A percentile compares a stretch with the other conserved stretches of the same genome.
These are phyloP conservation scores for Hydnomerulius pinastri DNA, from an alignment of 768 basidiomycete species.

Conservation along the genomic window DNA sequence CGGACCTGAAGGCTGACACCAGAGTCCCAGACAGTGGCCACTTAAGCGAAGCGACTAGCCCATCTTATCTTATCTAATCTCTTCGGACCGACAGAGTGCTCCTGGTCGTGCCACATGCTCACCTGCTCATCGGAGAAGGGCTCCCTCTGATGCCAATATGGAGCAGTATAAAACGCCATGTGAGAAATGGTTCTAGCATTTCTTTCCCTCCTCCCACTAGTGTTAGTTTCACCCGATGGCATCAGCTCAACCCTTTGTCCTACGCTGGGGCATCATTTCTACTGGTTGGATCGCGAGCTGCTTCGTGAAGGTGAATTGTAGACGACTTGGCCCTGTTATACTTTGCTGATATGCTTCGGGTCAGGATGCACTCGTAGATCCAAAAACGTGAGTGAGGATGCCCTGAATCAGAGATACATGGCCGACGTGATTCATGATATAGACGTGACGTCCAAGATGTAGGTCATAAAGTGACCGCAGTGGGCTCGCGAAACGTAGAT, in stretches of 20 bases:
- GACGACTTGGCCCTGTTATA: background rate
- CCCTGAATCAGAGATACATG: background rate
- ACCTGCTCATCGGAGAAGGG: conserved; percentile 8
- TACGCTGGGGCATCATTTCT: conserved; percentile 88
- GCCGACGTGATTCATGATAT: conserved; percentile 1
- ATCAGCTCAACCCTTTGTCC: conserved; percentile 37
- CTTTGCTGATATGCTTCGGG: background rate
- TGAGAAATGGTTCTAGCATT: background rate
- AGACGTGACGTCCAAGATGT: conserved; percentile 72
- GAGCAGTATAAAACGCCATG: conserved; percentile 4
- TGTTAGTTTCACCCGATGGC: conserved; percentile 15
- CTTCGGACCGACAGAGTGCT: conserved; percentile 6
- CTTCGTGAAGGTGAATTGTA: conserved; percentile 61
- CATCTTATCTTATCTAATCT: conserved; percentile 13
- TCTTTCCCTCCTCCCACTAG: background rate
- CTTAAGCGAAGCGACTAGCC: background rate
- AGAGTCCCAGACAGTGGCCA: too few relatives aligned
- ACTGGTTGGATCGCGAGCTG: conserved; percentile 70
- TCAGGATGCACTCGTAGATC: conserved; percentile 77
- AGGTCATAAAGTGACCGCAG: conserved; percentile 66
- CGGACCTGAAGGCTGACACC: too few relatives aligned
- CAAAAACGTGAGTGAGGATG: conserved; percentile 57
- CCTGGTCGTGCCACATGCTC: background rate
- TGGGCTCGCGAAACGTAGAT: conserved; percentile 72
- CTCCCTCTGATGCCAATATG: background rate